Conservation (phyloP, 2,329 filamentous ascomycete species). For the Neofusicoccum cordaticola region DNA sequence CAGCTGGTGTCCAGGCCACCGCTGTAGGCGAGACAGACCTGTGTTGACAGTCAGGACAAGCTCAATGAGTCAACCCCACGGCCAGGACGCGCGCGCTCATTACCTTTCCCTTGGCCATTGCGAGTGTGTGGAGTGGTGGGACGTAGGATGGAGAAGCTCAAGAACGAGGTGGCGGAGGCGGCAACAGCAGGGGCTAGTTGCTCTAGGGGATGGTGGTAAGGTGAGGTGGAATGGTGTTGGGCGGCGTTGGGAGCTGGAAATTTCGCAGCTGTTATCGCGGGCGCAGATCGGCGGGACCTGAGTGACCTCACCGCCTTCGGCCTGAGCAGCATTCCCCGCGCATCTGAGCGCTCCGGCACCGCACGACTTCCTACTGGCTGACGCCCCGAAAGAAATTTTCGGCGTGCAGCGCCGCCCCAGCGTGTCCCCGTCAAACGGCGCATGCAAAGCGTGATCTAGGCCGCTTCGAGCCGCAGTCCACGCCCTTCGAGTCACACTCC, state of each 20-base stretch:
- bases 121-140: not conserved
- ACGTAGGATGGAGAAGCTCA: not conserved
- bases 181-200: conserved; percentile 11
- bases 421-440: not conserved
- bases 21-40: conserved; percentile 22
- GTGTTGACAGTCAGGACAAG: conserved; percentile 2
- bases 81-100: not conserved
- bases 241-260: conserved; percentile 16
- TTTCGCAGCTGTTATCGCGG: conserved; percentile 15
- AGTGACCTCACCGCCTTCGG: conserved; percentile 14
- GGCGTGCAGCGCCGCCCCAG: not conserved
- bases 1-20: conserved; percentile 60
- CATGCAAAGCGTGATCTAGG: not conserved
- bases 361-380: conserved; percentile 10
- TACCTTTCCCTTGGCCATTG: conserved; percentile 18
- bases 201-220: not conserved
- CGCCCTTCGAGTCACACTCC: not conserved
- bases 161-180: not conserved
- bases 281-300: conserved; percentile 6
- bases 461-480: not conserved
- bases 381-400: conserved; percentile 5
- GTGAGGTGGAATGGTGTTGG: conserved; percentile 2
- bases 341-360: conserved; percentile 1
- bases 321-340: not conserved
- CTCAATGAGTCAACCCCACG: conserved; percentile 12